phyloP scores from a whole-genome alignment of 768 basidiomycete species.

The Tricholomella constricta region DNA sequence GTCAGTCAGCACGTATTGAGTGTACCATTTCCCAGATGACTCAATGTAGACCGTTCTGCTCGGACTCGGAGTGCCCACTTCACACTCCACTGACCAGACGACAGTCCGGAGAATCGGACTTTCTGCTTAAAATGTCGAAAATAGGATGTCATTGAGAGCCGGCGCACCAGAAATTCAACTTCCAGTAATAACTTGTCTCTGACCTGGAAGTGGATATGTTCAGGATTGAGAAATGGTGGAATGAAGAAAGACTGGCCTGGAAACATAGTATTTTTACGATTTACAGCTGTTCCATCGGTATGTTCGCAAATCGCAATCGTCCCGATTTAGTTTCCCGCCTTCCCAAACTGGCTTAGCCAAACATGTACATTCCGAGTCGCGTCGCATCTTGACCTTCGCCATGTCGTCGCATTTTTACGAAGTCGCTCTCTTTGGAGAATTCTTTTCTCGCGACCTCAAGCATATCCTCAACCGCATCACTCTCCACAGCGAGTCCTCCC shows the following conservation, averaged over 20 bases:
- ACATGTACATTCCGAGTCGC: too few relatives aligned
- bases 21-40: neutral
- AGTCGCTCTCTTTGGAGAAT: slow-evolving; percentile 81
- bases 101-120: neutral
- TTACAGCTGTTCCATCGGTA: too few relatives aligned
- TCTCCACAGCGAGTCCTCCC: slow-evolving; percentile 76
- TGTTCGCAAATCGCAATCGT: neutral
- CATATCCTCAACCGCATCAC: slow-evolving; percentile 81
- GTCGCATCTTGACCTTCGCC: too few relatives aligned
- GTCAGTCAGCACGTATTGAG: neutral
- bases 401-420: slow-evolving; percentile 72
- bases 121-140: too few relatives aligned
- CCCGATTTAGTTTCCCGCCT: neutral
- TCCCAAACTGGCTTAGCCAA: neutral
- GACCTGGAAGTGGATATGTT: too few relatives aligned
- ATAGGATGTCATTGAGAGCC: too few relatives aligned
- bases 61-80: too few relatives aligned
- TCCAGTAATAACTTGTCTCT: too few relatives aligned
- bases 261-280: too few relatives aligned
- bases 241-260: too few relatives aligned
- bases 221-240: too few relatives aligned
- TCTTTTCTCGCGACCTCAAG: slow-evolving; percentile 75
- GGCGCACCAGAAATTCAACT: too few relatives aligned
- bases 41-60: neutral
- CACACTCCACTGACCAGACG: neutral